phyloP scores from a whole-genome alignment of 257 asterid species.

The Craterostigma plantagineum region DNA sequence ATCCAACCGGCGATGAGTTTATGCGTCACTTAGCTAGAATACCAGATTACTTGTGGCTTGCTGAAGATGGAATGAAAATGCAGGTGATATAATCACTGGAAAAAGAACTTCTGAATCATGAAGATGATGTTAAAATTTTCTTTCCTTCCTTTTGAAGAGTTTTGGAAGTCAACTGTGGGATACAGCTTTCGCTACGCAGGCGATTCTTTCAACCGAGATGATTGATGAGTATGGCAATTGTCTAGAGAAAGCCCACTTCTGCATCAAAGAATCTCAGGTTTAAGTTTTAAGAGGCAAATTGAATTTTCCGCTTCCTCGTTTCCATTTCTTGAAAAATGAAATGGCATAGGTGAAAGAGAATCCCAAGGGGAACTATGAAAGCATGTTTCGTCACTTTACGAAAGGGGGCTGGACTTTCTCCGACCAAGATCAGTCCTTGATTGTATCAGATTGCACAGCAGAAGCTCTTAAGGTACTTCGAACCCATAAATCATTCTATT shows the following conservation, averaged over 20 bases:
- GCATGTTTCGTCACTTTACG: constrained; percentile 53
- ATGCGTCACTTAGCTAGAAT: constrained; percentile 64
- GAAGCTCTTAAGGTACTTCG: constrained; percentile 42
- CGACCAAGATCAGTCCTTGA: constrained; percentile 69
- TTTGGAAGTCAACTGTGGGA: constrained; percentile 82
- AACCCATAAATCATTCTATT: too few relatives aligned
- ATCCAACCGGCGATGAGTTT: constrained; percentile 48
- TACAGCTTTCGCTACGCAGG: constrained; percentile 39
- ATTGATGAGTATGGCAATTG: constrained; percentile 59
- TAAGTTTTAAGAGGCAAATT: background rate
- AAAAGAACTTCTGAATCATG: too few relatives aligned
- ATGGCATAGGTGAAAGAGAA: constrained; percentile 29
- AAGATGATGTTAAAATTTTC: too few relatives aligned
- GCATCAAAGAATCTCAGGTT: constrained; percentile 63
- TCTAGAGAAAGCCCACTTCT: constrained; percentile 51
- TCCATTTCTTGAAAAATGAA: too few relatives aligned
- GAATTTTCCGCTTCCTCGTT: too few relatives aligned
- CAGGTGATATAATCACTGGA: too few relatives aligned
- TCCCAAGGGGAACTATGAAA: constrained; percentile 32
- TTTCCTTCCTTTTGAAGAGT: too few relatives aligned
- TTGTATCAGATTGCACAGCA: constrained; percentile 56
- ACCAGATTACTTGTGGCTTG: constrained; percentile 71
- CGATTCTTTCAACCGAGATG: constrained; percentile 52
- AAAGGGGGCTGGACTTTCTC: constrained; percentile 79
- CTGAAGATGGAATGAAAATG: constrained; percentile 89